These are phyloP conservation scores for Hypoxylon fragiforme DNA, from an alignment of 495 filamentous ascomycete species.

Conservation along the genomic window DNA sequence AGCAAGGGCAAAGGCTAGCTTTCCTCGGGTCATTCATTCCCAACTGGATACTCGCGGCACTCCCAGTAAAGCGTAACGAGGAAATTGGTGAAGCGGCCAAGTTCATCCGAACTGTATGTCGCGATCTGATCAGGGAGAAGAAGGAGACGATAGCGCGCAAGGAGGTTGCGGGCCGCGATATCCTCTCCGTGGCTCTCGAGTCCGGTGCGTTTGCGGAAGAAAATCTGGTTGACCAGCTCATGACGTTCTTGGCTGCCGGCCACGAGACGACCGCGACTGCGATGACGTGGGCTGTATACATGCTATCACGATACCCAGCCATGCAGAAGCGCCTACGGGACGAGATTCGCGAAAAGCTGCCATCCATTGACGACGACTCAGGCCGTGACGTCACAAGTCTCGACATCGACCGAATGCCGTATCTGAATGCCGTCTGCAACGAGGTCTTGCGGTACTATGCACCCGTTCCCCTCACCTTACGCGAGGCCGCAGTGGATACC, in stretches of 20 bases:
- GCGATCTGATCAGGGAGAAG: slow-evolving; percentile 69
- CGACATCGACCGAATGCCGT: slow-evolving; percentile 59
- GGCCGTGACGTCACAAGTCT: slow-evolving; percentile 51
- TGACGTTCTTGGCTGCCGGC: slow-evolving; percentile 93
- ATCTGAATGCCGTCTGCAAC: slow-evolving; percentile 55
- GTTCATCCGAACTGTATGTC: slow-evolving; percentile 64
- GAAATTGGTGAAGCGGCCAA: slow-evolving; percentile 57
- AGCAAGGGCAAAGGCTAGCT: slow-evolving; percentile 47
- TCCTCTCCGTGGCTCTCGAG: slow-evolving; percentile 79
- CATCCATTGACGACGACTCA: slow-evolving; percentile 46
- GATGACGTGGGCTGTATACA: slow-evolving; percentile 60
- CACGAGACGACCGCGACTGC: slow-evolving; percentile 71
- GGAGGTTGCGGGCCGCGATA: slow-evolving; percentile 65
- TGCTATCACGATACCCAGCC: slow-evolving; percentile 52
- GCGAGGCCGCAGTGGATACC: slow-evolving; percentile 65
- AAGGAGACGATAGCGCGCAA: slow-evolving; percentile 60
- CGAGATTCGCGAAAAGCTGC: slow-evolving; percentile 64
- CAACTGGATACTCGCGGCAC: slow-evolving; percentile 46
- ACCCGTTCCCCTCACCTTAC: slow-evolving; percentile 61
- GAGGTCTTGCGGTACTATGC: slow-evolving; percentile 53
- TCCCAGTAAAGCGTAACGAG: slow-evolving; percentile 71
- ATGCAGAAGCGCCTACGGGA: slow-evolving; percentile 54
- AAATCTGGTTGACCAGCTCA: slow-evolving; percentile 84
- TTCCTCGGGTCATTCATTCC: slow-evolving; percentile 54
- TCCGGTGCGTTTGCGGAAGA: slow-evolving; percentile 78